A percentile compares a stretch with the other conserved stretches of the same genome.
These are phyloP conservation scores for Fusarium miscanthi DNA, from an alignment of 2,329 filamentous ascomycete species.

Conservation along the genomic window DNA sequence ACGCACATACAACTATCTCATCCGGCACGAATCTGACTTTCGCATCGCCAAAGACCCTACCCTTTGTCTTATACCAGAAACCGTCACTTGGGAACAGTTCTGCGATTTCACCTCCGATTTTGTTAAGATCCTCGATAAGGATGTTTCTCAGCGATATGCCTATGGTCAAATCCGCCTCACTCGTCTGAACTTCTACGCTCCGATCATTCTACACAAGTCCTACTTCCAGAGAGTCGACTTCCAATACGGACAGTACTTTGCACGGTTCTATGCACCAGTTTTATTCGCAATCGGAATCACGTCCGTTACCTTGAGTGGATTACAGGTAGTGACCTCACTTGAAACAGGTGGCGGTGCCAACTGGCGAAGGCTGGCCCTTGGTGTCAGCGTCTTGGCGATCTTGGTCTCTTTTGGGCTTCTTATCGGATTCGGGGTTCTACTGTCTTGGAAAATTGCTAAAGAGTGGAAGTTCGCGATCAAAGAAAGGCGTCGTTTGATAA, in stretches of 20 bases:
- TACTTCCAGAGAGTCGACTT: not conserved
- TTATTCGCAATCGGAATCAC: not conserved
- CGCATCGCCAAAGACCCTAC: not conserved
- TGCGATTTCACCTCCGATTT: not conserved
- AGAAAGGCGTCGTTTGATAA: not conserved
- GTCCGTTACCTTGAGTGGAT: not conserved
- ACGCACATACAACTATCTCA: not conserved
- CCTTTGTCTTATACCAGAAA: not conserved
- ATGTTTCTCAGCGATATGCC: not conserved
- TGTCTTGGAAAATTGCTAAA: not conserved
- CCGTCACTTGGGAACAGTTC: not conserved
- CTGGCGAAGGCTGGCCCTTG: not conserved
- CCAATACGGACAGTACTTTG: not conserved
- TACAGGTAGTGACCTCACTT: not conserved
- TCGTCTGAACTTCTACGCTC: not conserved
- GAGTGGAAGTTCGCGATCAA: not conserved
- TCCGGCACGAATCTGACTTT: conserved; percentile 2
- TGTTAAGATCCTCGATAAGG: not conserved
- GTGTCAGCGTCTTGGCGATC: not conserved
- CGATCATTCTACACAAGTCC: not conserved
- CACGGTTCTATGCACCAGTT: not conserved
- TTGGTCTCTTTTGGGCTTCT: not conserved
- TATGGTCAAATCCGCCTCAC: not conserved
- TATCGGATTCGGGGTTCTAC: not conserved
- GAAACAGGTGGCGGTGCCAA: not conserved